A percentile compares a stretch with the other conserved stretches of the same genome.
Conservation (phyloP, 2,329 filamentous ascomycete species). For the Thielaviopsis punctulata region DNA sequence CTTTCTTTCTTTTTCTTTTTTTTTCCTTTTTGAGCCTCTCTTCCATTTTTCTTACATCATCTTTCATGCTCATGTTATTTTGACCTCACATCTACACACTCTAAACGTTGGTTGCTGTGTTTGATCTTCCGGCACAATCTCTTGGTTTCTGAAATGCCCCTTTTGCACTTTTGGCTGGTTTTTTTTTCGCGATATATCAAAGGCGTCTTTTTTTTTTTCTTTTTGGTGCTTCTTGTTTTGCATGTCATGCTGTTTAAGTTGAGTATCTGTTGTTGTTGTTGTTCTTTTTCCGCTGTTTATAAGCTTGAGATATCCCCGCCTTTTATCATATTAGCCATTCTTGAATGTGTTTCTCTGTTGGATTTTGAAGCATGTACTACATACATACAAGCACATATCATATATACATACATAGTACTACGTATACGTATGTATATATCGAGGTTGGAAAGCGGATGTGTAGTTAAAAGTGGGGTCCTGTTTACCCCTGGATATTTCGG, state of each 20-base stretch:
- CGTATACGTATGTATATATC: no score
- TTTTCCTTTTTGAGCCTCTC: background rate
- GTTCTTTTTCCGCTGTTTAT: no score
- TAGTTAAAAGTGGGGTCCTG: no score
- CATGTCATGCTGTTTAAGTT: background rate
- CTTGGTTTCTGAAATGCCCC: conserved; percentile 10
- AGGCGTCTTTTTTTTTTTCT: background rate
- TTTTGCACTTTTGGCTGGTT: no score
- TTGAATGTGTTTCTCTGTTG: no score
- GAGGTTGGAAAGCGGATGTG: no score
- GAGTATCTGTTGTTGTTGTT: background rate
- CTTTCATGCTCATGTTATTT: conserved; percentile 2
- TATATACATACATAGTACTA: no score
- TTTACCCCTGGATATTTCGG: no score
- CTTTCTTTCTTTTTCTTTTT: conserved; percentile 2
- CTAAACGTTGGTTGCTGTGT: conserved; percentile 7
- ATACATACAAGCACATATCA: no score
- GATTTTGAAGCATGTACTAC: no score
- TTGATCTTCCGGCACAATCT: conserved; percentile 2
- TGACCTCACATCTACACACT: background rate
- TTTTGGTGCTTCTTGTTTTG: background rate
- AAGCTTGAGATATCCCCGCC: no score
- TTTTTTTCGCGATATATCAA: background rate
- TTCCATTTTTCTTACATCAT: conserved; percentile 6
- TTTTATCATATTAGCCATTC: no score